Conservation (phyloP, 768 basidiomycete genomes). For the Mycena crocata region DNA sequence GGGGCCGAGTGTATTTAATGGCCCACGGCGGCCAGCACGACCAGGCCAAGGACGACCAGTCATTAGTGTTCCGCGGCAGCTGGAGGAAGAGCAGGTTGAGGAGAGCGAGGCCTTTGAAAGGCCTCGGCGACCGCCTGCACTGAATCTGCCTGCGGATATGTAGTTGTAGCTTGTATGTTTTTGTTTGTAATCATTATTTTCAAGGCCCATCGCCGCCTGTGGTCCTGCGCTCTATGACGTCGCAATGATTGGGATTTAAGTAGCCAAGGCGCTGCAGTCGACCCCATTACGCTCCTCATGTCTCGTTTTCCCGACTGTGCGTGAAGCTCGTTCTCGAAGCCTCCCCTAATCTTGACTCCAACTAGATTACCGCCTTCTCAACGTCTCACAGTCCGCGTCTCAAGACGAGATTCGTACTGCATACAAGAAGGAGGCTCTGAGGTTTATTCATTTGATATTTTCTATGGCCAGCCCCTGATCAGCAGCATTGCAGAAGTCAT, state of each 20-base stretch:
- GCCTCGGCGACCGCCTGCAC: conserved; percentile 56
- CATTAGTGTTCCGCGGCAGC: conserved; percentile 44
- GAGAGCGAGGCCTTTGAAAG: conserved; percentile 38
- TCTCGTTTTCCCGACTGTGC: conserved; percentile 84
- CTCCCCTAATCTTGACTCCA: no score
- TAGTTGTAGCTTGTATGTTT: conserved; percentile 9
- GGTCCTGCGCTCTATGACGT: conserved; percentile 24
- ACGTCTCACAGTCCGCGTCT: conserved; percentile 65
- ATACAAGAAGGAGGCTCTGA: conserved; percentile 84
- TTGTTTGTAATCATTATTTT: conserved; percentile 21
- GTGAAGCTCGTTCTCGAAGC: no score
- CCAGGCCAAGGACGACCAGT: conserved; percentile 33
- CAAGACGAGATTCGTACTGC: conserved; percentile 80
- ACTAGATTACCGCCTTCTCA: conserved; percentile 78
- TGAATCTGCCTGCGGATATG: conserved; percentile 18
- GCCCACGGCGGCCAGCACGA: conserved; percentile 11
- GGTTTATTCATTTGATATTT: conserved; percentile 49
- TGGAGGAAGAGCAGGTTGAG: conserved; percentile 29
- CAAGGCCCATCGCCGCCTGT: background rate
- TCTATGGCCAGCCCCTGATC: conserved; percentile 25
- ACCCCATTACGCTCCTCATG: no score
- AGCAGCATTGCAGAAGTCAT: conserved; percentile 71
- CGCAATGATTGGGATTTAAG: background rate
- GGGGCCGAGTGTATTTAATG: background rate
- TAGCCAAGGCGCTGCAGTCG: background rate